Evolutionary conservation across 2,329 filamentous ascomycete genomes (phyloP).

Genomic region (Fusarium protoensiforme): DNA sequence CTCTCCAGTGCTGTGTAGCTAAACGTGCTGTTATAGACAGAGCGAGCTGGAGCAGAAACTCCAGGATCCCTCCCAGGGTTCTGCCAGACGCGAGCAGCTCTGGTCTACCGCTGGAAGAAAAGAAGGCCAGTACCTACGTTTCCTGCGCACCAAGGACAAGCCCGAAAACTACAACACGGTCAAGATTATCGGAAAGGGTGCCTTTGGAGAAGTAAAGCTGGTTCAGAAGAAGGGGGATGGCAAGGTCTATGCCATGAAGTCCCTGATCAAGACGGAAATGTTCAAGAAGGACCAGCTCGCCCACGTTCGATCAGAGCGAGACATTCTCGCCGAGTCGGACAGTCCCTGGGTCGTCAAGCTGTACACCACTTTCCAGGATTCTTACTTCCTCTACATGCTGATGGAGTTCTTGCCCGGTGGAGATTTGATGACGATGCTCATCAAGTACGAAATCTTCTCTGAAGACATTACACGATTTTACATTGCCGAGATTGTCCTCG

Average conservation of each 20-base stretch:
- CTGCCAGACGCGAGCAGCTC: constrained; percentile 83
- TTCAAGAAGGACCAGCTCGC: constrained; percentile 99
- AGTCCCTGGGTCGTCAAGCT: constrained; percentile 99
- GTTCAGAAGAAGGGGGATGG: constrained; percentile 96
- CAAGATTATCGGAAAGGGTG: constrained; percentile 99
- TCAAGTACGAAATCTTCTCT: constrained; percentile 99
- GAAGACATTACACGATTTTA: constrained; percentile 99
- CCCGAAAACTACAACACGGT: constrained; percentile 95
- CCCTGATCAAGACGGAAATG: constrained; percentile 98
- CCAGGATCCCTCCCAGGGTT: constrained; percentile 78
- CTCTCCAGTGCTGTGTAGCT: constrained; percentile 4
- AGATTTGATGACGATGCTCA: constrained; percentile 99
- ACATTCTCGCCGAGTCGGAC: constrained; percentile 98
- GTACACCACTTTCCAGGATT: constrained; percentile 97
- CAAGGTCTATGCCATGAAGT: constrained; percentile 99
- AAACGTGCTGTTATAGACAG: constrained; percentile 68
- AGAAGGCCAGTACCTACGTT: constrained; percentile 92
- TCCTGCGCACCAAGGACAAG: constrained; percentile 91
- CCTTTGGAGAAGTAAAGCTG: constrained; percentile 97
- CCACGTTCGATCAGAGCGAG: constrained; percentile 96
- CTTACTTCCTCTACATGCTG: constrained; percentile 96
- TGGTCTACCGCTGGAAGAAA: constrained; percentile 86
- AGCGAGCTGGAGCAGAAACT: constrained; percentile 92
- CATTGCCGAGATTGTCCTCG: constrained; percentile 97
- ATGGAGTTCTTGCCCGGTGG: constrained; percentile 99